These are phyloP conservation scores for Lanzia echinophila DNA, from an alignment of 2,329 filamentous ascomycete genomes.

Conservation along the genomic window DNA sequence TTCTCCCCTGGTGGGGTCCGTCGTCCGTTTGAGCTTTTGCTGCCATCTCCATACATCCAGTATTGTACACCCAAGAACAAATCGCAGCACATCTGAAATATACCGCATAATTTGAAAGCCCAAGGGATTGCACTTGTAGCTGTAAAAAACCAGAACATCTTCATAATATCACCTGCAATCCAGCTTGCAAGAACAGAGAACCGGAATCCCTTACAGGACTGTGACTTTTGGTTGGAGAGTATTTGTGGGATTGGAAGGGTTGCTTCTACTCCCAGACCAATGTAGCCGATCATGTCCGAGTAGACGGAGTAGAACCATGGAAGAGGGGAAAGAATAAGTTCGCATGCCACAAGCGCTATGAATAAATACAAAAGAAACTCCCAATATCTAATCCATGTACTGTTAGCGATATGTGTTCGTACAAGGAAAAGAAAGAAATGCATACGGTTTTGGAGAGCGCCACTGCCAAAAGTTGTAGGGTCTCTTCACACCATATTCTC, in stretches of 20 bases:
- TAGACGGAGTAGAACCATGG: constrained; percentile 56
- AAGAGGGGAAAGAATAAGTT: constrained; percentile 59
- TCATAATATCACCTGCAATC: constrained; percentile 76
- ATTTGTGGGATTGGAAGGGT: constrained; percentile 78
- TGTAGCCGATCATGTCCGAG: constrained; percentile 60
- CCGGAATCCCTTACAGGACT: constrained; percentile 72
- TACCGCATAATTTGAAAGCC: constrained; percentile 75
- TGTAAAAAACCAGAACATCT: constrained; percentile 81
- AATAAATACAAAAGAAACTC: constrained; percentile 65
- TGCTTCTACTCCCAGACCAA: constrained; percentile 74
- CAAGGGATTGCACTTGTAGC: constrained; percentile 62
- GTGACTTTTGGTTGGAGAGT: constrained; percentile 58
- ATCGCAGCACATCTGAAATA: constrained; percentile 77
- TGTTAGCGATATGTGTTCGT: not conserved
- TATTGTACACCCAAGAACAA: constrained; percentile 69
- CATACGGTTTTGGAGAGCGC: constrained; percentile 60
- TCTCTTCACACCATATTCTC: constrained; percentile 38
- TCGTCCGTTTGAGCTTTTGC: constrained; percentile 21
- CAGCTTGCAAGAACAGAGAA: constrained; percentile 70
- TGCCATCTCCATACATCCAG: constrained; percentile 56
- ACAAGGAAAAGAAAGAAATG: not conserved
- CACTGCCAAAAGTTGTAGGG: constrained; percentile 82
- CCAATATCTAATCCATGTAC: constrained; percentile 56
- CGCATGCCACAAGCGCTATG: constrained; percentile 51
- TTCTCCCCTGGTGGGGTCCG: constrained; percentile 24